phyloP scores from a whole-genome alignment of 2,329 filamentous ascomycete genomes.

The Cytospora paraplurivora region DNA sequence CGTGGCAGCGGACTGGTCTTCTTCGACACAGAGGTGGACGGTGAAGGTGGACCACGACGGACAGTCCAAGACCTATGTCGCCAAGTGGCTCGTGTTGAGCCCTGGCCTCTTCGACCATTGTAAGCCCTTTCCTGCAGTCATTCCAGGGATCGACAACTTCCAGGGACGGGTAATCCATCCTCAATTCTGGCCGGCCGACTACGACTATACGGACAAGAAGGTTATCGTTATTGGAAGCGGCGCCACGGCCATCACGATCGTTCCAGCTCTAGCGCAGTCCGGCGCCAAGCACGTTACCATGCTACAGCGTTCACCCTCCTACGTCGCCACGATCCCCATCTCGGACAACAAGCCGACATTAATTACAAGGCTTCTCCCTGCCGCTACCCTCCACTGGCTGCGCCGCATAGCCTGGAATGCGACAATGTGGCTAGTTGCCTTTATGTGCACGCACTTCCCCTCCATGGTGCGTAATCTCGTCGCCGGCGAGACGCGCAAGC shows the following conservation, averaged over 20 bases:
- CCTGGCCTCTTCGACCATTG: conserved; percentile 68
- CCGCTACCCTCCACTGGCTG: conserved; percentile 47
- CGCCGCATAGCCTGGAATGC: conserved; percentile 51
- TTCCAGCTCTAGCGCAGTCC: conserved; percentile 59
- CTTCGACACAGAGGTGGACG: conserved; percentile 55
- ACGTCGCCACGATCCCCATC: conserved; percentile 57
- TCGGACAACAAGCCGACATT: conserved; percentile 29
- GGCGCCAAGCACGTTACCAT: conserved; percentile 64
- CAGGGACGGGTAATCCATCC: conserved; percentile 59
- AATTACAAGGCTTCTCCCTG: conserved; percentile 40
- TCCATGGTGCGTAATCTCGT: conserved; percentile 46
- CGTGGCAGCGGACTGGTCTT: conserved; percentile 55
- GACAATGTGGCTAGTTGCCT: conserved; percentile 43
- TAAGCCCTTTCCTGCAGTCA: conserved; percentile 56
- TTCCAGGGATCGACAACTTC: conserved; percentile 43
- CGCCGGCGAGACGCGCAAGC: conserved; percentile 30
- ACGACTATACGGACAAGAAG: conserved; percentile 66
- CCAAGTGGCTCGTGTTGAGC: conserved; percentile 49
- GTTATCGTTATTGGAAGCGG: conserved; percentile 70
- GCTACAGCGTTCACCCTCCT: conserved; percentile 68
- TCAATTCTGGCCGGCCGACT: conserved; percentile 72
- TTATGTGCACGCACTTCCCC: conserved; percentile 52
- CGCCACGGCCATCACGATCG: conserved; percentile 68
- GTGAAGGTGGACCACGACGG: conserved; percentile 40
- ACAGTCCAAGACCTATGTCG: conserved; percentile 36